Base-by-base conservation (phyloP, 192 early-diverging fungal genomes). In the Coemansia sp. region DNA sequence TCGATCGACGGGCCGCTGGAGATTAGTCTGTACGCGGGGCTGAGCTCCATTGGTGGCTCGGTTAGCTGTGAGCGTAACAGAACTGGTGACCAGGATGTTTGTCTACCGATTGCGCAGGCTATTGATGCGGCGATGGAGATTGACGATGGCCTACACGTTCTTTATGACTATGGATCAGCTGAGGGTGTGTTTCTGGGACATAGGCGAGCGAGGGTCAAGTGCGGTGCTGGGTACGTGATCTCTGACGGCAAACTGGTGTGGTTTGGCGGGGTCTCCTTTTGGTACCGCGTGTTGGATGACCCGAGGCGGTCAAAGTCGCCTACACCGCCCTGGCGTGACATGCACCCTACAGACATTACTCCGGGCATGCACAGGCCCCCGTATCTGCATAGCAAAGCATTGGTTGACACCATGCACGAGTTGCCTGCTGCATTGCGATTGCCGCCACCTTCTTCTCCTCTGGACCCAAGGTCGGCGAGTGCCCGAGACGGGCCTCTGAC, bases 181-280 rank as follows among this genome's bases (percentile, higher is more conserved):
- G 35, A 7, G 12, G 50, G 45, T 2, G 70, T 77, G 69, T 65
- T 36, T 12, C 35, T 77, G 59, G 75, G 75, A 1, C 66, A 66
- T 41, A 41, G 70, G 18, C 59, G 73, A 0, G 28, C 36, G 38
- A 37, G 65, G 12, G 2, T 72, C 25, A 64, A 34, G 14, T 7
- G 6, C 14, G 48, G 52, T 6, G 57, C 69, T 4, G 48, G 62
- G 28, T 81, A 73, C 43, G 73, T 43, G 50, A 23, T 81, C 14
- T 16, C 34, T 3, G 79, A 81, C 39, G 79, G 79, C 31, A 75
- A 76, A 66, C 62, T 73, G 23, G 37, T 81, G 36, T 62, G 66
- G 62, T 47, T 81, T 8, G 73, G 70, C 26, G 37, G 20, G 1
- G 9, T 25, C 14, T 41, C 63, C 8, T 81, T 70, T 48, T 81